Base-by-base conservation (phyloP, 768 basidiomycete genomes). In the Boletus sp. region DNA sequence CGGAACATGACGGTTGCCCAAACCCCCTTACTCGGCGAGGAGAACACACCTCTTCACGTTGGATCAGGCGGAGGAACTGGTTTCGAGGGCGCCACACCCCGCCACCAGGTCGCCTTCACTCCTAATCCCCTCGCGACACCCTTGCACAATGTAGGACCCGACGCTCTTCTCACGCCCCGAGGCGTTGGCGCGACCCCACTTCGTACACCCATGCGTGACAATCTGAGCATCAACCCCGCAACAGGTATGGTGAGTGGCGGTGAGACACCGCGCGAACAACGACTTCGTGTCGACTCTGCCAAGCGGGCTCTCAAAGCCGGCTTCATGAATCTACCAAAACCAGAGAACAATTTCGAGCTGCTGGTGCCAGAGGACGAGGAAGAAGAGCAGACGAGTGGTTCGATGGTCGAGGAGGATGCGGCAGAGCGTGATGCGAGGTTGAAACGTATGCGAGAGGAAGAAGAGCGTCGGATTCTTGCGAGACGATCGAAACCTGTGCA, bases 301-400 rank as follows among this genome's bases (percentile, higher is more conserved):
- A 92, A 93, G 68, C 82, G 86, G 37, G 83, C 88, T 1, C 79
- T 98, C 48, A 79, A 88, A 61, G 82, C 84, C 10, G 90, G 88
- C 6, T 98, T 98, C 73, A 80, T 80, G 73, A 85, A 71, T 56
- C 77, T 99, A 15, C 97, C 97, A 0, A 86, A 85, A 60, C 94
- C 97, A 0, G 93, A 98, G 74, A 98, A 98, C 70, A 96, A 98
- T 71, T 98, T 98, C 63, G 95, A 98, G 72, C 75, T 99, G 43
- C 80, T 95, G 40, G 85, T 96, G 9, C 92, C 91, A 3, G 95
- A 96, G 60, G 90, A 93, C 17, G 90, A 93, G 49, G 89, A 83
- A 11, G 80, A 77, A 10, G 78, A 72, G 5, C 65, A 63, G 13
- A 52, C 37, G 11, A 59, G 47, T 23, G 58, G 49, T 8, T 59